Percentiles rank a stretch among this genome's conserved stretches.
These are phyloP conservation scores for Acrocalymma vagum DNA, from an alignment of 2,329 filamentous ascomycete genomes.

Conservation along the genomic window DNA sequence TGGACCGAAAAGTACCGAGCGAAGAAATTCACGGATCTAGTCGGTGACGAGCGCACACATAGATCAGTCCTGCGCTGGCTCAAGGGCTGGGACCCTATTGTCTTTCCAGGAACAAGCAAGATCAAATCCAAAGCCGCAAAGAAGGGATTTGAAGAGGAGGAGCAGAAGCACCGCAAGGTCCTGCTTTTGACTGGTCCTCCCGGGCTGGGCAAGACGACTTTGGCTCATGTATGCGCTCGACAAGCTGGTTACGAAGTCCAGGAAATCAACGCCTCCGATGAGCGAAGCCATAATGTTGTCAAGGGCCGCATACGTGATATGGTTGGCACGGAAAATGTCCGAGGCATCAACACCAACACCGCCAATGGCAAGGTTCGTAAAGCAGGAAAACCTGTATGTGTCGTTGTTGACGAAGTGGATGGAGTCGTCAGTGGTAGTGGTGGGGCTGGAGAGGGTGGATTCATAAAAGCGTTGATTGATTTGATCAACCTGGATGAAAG, in stretches of 20 bases:
- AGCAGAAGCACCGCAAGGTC: slow-evolving; percentile 85
- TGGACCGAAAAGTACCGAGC: slow-evolving; percentile 99
- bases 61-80: slow-evolving; percentile 90
- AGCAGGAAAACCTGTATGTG: slow-evolving; percentile 85
- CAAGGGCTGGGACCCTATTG: slow-evolving; percentile 90
- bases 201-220: slow-evolving; percentile 92
- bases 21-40: slow-evolving; percentile 87
- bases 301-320: slow-evolving; percentile 90
- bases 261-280: slow-evolving; percentile 98
- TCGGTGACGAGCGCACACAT: slow-evolving; percentile 94
- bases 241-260: slow-evolving; percentile 97
- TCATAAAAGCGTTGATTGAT: slow-evolving; percentile 94
- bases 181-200: slow-evolving; percentile 90
- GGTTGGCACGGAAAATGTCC: slow-evolving; percentile 93
- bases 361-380: slow-evolving; percentile 69
- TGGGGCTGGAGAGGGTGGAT: slow-evolving; percentile 82
- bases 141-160: slow-evolving; percentile 65
- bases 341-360: slow-evolving; percentile 67
- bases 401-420: slow-evolving; percentile 96
- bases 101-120: slow-evolving; percentile 81
- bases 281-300: slow-evolving; percentile 88
- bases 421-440: slow-evolving; percentile 86
- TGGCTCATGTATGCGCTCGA: slow-evolving; percentile 93
- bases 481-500: slow-evolving; percentile 86
- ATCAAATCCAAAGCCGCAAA: slow-evolving; percentile 60